These are phyloP conservation scores for Colletotrichum echinochloae DNA, from an alignment of 2,329 filamentous ascomycete species.

Conservation along the genomic window DNA sequence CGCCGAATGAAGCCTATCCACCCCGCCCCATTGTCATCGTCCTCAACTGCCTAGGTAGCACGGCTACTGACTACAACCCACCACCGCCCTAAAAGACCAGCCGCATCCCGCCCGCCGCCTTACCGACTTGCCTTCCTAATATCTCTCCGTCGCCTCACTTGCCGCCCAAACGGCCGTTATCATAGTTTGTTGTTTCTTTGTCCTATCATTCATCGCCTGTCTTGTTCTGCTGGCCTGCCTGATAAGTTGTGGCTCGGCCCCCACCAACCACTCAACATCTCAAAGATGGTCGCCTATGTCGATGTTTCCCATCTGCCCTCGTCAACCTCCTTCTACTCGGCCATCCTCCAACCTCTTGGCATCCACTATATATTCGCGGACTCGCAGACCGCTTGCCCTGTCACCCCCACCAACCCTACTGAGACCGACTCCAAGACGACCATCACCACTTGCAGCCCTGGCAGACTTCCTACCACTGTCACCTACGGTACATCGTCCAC, in stretches of 20 bases:
- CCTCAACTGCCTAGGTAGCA: not conserved
- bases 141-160: conserved; percentile 1
- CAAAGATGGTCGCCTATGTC: conserved; percentile 61
- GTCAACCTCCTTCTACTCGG: conserved; percentile 86
- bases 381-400: conserved; percentile 33
- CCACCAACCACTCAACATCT: not conserved
- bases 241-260: not conserved
- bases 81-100: not conserved
- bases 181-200: not conserved
- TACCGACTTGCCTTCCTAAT: not conserved
- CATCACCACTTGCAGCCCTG: conserved; percentile 7
- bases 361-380: conserved; percentile 72
- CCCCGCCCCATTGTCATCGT: not conserved
- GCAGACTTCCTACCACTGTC: conserved; percentile 48
- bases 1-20: not conserved
- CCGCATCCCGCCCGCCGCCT: not conserved
- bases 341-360: conserved; percentile 81
- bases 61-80: not conserved
- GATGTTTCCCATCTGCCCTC: conserved; percentile 82
- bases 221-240: not conserved
- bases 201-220: not conserved
- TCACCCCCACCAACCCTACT: conserved; percentile 4
- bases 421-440: conserved; percentile 6
- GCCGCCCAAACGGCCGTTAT: not conserved
- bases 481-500: conserved; percentile 55